Percentiles rank a stretch among this genome's conserved stretches.
phyloP scores from a whole-genome alignment of 352 stramenopile genomes.

The Pythium apleroticum region DNA sequence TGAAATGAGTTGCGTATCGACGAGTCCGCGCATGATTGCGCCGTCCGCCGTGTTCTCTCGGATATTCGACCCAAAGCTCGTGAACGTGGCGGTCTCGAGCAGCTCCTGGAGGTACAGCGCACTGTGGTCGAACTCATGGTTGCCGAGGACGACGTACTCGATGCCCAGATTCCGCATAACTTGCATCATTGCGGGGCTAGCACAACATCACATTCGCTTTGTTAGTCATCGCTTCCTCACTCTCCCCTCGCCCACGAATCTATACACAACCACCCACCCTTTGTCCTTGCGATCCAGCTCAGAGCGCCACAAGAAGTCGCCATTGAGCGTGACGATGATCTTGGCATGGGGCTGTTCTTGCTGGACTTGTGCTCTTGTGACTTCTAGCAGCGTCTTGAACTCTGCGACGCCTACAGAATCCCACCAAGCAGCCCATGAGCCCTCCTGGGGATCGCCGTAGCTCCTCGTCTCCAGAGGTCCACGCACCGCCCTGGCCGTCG shows the following conservation, averaged over 20 bases:
- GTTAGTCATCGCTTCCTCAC: background rate
- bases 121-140: constrained; percentile 81
- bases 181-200: constrained; percentile 68
- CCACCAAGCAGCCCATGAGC: background rate
- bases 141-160: constrained; percentile 70
- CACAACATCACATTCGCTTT: background rate
- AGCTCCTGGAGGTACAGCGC: constrained; percentile 37
- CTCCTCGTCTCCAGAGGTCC: background rate
- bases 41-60: constrained; percentile 27
- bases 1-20: constrained; percentile 38
- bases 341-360: constrained; percentile 24
- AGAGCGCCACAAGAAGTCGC: constrained; percentile 70
- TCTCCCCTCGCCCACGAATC: no score
- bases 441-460: background rate
- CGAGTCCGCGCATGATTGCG: constrained; percentile 37
- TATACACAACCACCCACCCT: constrained; percentile 37
- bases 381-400: constrained; percentile 51
- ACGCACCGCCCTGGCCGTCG: constrained; percentile 24
- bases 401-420: constrained; percentile 42
- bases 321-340: constrained; percentile 66
- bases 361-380: constrained; percentile 24
- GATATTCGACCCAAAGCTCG: constrained; percentile 62
- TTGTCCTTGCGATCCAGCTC: constrained; percentile 67
- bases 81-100: constrained; percentile 44
- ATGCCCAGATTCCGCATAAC: constrained; percentile 52